Percentiles rank a stretch among this genome's conserved stretches.
phyloP scores from a whole-genome alignment of 1,284 basidiomycete genomes.

The Porogramme epimiltina region DNA sequence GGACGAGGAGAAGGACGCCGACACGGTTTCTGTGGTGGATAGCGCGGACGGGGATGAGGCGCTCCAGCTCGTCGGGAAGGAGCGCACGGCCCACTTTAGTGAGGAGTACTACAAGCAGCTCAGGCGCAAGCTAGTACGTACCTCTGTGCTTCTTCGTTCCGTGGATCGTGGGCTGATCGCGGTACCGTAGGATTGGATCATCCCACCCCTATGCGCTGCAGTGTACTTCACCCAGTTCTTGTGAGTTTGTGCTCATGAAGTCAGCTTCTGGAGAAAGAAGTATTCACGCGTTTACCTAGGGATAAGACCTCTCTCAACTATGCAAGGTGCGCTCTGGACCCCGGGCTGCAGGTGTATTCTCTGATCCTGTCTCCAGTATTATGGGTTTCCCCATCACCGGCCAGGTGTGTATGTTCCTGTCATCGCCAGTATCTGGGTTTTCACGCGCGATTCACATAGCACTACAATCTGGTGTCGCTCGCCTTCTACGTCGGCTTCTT shows the following conservation, averaged over 20 bases:
- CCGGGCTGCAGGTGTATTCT: not conserved
- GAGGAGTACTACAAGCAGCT: constrained; percentile 62
- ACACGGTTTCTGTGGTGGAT: constrained; percentile 31
- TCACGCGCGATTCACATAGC: no score
- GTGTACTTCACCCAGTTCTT: constrained; percentile 71
- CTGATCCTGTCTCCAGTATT: constrained; percentile 40
- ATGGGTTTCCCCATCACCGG: constrained; percentile 68
- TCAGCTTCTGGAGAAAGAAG: not conserved
- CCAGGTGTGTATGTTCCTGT: constrained; percentile 53
- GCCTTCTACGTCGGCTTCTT: constrained; percentile 67
- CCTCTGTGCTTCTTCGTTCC: not conserved
- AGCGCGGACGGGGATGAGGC: constrained; percentile 56
- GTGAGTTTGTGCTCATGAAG: constrained; percentile 34
- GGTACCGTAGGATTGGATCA: constrained; percentile 48
- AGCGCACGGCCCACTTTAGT: constrained; percentile 53
- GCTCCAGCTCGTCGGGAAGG: constrained; percentile 55
- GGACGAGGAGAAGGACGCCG: constrained; percentile 24
- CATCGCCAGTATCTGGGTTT: no score
- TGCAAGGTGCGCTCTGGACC: constrained; percentile 46
- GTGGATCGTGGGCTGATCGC: not conserved
- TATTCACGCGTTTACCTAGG: constrained; percentile 33
- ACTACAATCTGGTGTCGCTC: constrained; percentile 68
- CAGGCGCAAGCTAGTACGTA: constrained; percentile 57
- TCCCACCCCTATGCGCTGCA: constrained; percentile 63
- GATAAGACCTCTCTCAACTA: constrained; percentile 73